phyloP scores from a whole-genome alignment of 2,329 filamentous ascomycete species.

The Cladosporium phlei region DNA sequence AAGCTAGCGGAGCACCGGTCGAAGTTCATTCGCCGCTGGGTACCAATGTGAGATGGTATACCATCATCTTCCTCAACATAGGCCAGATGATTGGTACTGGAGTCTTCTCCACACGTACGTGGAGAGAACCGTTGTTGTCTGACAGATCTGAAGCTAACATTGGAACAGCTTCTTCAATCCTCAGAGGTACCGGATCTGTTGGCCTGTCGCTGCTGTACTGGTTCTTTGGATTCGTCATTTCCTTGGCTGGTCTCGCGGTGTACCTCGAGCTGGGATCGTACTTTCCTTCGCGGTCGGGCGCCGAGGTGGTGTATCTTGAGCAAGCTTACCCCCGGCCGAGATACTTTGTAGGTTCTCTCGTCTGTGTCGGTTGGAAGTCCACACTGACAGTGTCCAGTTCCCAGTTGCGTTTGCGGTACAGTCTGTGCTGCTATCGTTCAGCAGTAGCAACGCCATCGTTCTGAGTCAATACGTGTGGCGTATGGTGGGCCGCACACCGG shows the following conservation, averaged over 20 bases:
- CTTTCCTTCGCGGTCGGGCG: slow-evolving; percentile 62
- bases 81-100: slow-evolving; percentile 57
- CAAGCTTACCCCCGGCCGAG: slow-evolving; percentile 61
- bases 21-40: slow-evolving; percentile 56
- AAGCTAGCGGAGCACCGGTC: slow-evolving; percentile 58
- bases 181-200: slow-evolving; percentile 56
- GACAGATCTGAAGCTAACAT: not conserved
- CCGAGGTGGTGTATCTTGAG: slow-evolving; percentile 64
- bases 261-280: slow-evolving; percentile 62
- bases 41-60: slow-evolving; percentile 50
- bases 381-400: too few species aligned
- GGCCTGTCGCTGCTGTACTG: slow-evolving; percentile 61
- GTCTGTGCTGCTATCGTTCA: slow-evolving; percentile 60
- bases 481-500: slow-evolving; percentile 48
- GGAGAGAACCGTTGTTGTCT: not conserved
- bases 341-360: too few species aligned
- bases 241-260: slow-evolving; percentile 50
- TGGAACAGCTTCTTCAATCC: slow-evolving; percentile 51
- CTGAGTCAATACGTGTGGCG: slow-evolving; percentile 60
- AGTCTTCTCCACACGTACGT: slow-evolving; percentile 53
- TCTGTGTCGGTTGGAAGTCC: too few species aligned
- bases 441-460: slow-evolving; percentile 58
- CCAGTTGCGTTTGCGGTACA: slow-evolving; percentile 62
- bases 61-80: slow-evolving; percentile 58
- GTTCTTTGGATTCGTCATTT: slow-evolving; percentile 58